Conservation (phyloP, 768 basidiomycete genomes). For the Candolleomyces efflorescens region DNA sequence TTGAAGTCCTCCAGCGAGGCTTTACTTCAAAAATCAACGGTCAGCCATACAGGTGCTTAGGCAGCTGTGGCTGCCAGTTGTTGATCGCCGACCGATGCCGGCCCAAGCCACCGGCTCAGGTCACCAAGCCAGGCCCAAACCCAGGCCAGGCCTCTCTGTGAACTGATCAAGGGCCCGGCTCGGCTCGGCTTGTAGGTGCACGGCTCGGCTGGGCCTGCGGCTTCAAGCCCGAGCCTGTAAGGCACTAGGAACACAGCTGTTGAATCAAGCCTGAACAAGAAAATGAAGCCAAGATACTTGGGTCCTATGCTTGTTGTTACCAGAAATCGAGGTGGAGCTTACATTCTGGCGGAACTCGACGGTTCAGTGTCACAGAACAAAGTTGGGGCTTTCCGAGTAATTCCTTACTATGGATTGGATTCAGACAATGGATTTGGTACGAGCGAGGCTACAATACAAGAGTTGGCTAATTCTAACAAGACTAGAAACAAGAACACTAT, state of each 20-base stretch:
- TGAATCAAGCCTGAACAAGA: slow-evolving; percentile 17
- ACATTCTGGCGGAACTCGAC: slow-evolving; percentile 20
- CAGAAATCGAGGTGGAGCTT: slow-evolving; percentile 10
- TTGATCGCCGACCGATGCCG: not conserved
- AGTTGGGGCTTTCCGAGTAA: slow-evolving; percentile 13
- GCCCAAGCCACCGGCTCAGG: not conserved
- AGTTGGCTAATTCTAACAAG: too few species aligned
- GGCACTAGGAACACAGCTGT: slow-evolving; percentile 1
- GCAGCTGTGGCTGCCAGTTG: not conserved
- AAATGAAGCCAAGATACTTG: slow-evolving; percentile 19
- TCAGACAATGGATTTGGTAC: too few species aligned
- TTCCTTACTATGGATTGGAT: slow-evolving; percentile 7
- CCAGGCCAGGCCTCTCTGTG: not conserved
- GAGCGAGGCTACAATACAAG: too few species aligned
- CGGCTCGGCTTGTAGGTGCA: not conserved
- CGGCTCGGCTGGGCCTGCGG: not conserved
- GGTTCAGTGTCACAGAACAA: slow-evolving; percentile 15
- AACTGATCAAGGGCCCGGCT: not conserved
- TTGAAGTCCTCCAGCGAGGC: too few species aligned
- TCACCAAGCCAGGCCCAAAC: not conserved
- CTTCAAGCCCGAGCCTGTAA: not conserved
- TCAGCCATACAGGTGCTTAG: not conserved
- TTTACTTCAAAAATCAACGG: too few species aligned
- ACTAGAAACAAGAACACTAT: too few species aligned
- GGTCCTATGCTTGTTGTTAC: slow-evolving; percentile 22